phyloP scores from a whole-genome alignment of 2,329 filamentous ascomycete genomes.

The Clonostachys byssicola region DNA sequence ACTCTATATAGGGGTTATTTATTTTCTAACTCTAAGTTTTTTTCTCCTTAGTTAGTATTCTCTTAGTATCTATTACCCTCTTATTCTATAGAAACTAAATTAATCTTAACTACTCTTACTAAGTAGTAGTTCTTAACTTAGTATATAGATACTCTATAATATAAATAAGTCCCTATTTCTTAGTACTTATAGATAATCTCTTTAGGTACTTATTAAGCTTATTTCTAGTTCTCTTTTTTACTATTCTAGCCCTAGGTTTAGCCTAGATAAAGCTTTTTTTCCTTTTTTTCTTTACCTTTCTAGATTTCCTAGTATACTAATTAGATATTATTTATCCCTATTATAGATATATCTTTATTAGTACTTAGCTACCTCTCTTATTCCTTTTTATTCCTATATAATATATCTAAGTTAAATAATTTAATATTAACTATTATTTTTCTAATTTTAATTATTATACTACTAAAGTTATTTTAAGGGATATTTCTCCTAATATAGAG shows the following conservation, averaged over 20 bases:
- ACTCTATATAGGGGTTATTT: background rate
- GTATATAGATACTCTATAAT: background rate
- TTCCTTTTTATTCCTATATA: background rate
- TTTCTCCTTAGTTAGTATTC: background rate
- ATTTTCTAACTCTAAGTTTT: too few relatives aligned
- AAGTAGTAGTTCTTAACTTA: background rate
- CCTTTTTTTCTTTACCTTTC: too few relatives aligned
- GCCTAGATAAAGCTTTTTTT: too few relatives aligned
- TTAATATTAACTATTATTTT: background rate
- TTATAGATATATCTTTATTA: background rate
- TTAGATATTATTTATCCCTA: too few relatives aligned
- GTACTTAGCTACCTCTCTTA: too few relatives aligned
- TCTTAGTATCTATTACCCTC: background rate
- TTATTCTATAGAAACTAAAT: background rate
- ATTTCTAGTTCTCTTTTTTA: background rate
- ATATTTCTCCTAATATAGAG: background rate
- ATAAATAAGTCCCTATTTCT: background rate
- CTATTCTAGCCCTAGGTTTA: background rate
- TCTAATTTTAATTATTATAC: background rate
- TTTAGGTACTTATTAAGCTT: background rate
- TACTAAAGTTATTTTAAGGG: background rate
- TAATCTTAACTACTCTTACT: background rate
- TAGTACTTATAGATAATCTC: background rate
- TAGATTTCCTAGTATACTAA: too few relatives aligned
- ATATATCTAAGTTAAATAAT: background rate